Evolutionary conservation across 768 basidiomycete species (phyloP), one percentile per base, ranked within the genome.

Genomic region (Clitopilus hobsonii): DNA sequence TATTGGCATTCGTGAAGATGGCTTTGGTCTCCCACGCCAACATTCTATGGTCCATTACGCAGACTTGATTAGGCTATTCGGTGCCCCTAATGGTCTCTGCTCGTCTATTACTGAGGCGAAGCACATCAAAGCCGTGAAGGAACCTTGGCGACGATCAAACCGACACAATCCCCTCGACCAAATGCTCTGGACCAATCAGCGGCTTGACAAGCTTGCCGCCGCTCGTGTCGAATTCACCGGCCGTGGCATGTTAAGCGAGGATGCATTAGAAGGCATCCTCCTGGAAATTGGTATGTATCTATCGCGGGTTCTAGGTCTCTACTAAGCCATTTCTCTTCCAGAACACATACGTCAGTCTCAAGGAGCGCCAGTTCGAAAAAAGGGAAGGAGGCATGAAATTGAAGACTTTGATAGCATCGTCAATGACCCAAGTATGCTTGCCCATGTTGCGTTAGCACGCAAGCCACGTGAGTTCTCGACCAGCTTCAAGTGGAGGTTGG

Each of bases 51-150:
- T 49, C 10, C 68, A 69, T 49, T 68, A 65, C 57, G 16, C 50
- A n/a, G 20, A 20, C 0, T 54, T 60, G 0, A 67, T 66, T 27
- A 38, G 52, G 6, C 48, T 56, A 27, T 70, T 68, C 56, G 66
- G 67, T 5, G 60, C 64, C 1, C 65, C 66, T 3, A 68, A 70
- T 57, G 60, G 69, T 6, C 47, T 69, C 0, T 70, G 68, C 30
- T 67, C 68, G 0, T 69, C 69, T 13, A 70, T 69, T 18, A 72
- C 69, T 0, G 69, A 72, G 52, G 67, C 64, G 2, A 67, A 66
- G 38, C 68, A 69, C 30, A 67, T 68, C 38, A 59, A 57, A 26
- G 70, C 68, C 1, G 64, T 71, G 3, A 72, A 72, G 51, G 56
- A 69, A 13, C 71, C 70, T 0, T 74, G 71, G 71, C 58, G 66